A percentile compares a stretch with the other conserved stretches of the same genome.
Conservation (phyloP, 768 basidiomycete species). For the Pholiota microspora region DNA sequence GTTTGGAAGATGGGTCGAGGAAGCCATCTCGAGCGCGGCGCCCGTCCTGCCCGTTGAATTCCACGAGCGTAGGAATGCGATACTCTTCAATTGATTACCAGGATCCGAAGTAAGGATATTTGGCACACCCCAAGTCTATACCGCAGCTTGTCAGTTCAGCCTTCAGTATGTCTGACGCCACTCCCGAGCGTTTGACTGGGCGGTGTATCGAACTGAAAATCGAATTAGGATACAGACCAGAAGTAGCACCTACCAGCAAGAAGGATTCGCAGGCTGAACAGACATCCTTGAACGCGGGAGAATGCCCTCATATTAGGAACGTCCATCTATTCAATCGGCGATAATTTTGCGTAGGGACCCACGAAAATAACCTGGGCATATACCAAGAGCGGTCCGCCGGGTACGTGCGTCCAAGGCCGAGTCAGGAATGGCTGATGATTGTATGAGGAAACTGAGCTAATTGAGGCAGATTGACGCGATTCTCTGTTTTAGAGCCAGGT, state of each 20-base stretch:
- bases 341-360: not conserved
- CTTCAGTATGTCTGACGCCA: not conserved
- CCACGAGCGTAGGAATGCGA: not conserved
- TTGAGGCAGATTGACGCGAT: not conserved
- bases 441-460: not conserved
- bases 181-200: not conserved
- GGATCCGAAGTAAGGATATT: not conserved
- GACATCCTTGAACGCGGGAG: not conserved
- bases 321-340: not conserved
- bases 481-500: not conserved
- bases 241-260: not conserved
- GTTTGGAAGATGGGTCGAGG: not conserved
- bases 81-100: not conserved
- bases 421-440: not conserved
- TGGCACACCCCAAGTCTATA: not conserved
- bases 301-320: not conserved
- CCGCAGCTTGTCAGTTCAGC: not conserved
- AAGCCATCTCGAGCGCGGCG: not conserved
- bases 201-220: not conserved
- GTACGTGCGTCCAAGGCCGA: not conserved
- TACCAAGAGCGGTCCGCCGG: too few relatives aligned
- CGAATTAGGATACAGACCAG: too few relatives aligned
- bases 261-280: not conserved
- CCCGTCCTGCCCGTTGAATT: not conserved
- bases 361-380: not conserved